These are phyloP conservation scores for Glutinoglossum americanum DNA, from an alignment of 495 filamentous ascomycete genomes.

Conservation along the genomic window DNA sequence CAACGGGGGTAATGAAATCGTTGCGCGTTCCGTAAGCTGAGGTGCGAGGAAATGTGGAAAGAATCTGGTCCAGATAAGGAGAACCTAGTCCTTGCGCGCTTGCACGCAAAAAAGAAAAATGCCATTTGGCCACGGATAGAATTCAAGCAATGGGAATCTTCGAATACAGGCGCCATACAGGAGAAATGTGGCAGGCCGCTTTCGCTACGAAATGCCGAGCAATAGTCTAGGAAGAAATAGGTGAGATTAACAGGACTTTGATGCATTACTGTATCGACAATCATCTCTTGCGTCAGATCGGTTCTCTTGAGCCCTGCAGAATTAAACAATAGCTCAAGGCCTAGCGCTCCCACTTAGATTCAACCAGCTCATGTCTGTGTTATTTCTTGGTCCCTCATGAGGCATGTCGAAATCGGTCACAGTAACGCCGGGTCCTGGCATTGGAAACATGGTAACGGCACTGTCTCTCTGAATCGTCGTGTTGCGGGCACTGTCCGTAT, in stretches of 20 bases:
- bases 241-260: not conserved
- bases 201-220: not conserved
- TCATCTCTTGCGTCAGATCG: not conserved
- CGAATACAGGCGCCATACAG: not conserved
- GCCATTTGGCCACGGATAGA: not conserved
- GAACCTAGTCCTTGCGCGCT: not conserved
- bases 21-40: not conserved
- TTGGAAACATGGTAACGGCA: constrained; percentile 17
- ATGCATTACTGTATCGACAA: not conserved
- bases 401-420: constrained; percentile 2
- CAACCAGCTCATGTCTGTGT: constrained; percentile 20
- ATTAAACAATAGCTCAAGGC: not conserved
- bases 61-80: not conserved
- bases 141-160: not conserved
- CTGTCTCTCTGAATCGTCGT: constrained; percentile 10
- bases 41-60: not conserved
- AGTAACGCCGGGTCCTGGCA: constrained; percentile 10
- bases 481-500: constrained; percentile 28
- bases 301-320: not conserved
- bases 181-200: not conserved
- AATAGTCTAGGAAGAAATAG: not conserved
- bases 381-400: not conserved
- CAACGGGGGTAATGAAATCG: not conserved
- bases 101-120: not conserved
- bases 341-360: constrained; percentile 12